Evolutionary conservation across 352 stramenopile genomes (phyloP).

Genomic region (Stephanocyclus meneghinianus): DNA sequence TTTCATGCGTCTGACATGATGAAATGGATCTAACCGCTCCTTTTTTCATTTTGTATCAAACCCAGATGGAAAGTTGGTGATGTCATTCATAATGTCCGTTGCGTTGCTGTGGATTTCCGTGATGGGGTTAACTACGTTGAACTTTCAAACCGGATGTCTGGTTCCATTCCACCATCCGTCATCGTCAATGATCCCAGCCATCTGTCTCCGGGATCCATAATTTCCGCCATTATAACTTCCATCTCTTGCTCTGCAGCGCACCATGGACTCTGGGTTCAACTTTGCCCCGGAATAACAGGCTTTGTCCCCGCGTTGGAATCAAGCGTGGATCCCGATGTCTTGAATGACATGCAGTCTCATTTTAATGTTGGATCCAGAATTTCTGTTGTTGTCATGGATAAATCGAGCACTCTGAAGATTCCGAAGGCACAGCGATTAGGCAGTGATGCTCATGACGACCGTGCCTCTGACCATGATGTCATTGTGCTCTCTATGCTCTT

Average conservation of each 20-base stretch:
- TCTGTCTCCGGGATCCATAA: slow-evolving; percentile 55
- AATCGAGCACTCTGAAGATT: slow-evolving; percentile 15
- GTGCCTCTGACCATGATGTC: slow-evolving; percentile 34
- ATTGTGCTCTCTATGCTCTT: slow-evolving; percentile 61
- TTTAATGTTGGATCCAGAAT: slow-evolving; percentile 65
- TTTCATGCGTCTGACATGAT: neutral
- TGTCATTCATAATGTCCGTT: slow-evolving; percentile 58
- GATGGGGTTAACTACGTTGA: slow-evolving; percentile 72
- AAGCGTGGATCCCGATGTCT: slow-evolving; percentile 57
- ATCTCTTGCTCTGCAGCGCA: slow-evolving; percentile 41
- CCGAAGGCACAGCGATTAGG: slow-evolving; percentile 18
- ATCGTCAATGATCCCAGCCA: slow-evolving; percentile 52
- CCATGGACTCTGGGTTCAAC: slow-evolving; percentile 68
- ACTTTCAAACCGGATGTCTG: slow-evolving; percentile 49
- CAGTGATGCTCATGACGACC: slow-evolving; percentile 37
- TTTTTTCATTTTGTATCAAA: neutral
- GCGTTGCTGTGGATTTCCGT: slow-evolving; percentile 53
- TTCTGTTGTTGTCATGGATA: slow-evolving; percentile 67
- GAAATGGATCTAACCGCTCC: neutral
- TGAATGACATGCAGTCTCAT: slow-evolving; percentile 69
- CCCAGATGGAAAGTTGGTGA: slow-evolving; percentile 58
- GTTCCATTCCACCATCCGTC: slow-evolving; percentile 23
- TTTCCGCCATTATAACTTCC: slow-evolving; percentile 65
- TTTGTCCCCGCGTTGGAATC: slow-evolving; percentile 77
- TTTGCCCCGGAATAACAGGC: slow-evolving; percentile 69